Conservation (phyloP, 352 stramenopile genomes). For the Pythium sukuiense region DNA sequence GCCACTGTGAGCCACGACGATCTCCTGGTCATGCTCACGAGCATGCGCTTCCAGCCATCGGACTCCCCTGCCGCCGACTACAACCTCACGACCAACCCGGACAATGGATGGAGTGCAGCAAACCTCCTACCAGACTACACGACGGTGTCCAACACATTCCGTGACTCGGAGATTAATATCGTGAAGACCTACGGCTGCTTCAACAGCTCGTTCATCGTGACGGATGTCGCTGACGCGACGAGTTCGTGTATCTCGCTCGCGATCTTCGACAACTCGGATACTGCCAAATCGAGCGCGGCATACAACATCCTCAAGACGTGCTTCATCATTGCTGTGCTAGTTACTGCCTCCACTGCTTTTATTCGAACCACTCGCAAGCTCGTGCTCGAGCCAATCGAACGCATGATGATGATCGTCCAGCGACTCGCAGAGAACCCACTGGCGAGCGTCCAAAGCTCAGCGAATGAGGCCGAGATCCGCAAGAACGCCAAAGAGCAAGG, state of each 20-base stretch:
- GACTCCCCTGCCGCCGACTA: conserved; percentile 39
- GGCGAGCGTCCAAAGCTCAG: conserved; percentile 73
- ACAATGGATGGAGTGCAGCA: conserved; percentile 48
- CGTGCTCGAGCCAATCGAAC: conserved; percentile 89
- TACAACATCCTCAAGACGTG: conserved; percentile 89
- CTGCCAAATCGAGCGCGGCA: conserved; percentile 44
- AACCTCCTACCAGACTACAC: conserved; percentile 44
- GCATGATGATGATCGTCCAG: conserved; percentile 90
- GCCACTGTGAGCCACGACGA: conserved; percentile 48
- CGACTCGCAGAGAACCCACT: conserved; percentile 88
- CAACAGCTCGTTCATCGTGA: conserved; percentile 57
- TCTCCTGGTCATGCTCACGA: conserved; percentile 33
- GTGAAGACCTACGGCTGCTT: conserved; percentile 80
- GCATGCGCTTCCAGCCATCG: conserved; percentile 49
- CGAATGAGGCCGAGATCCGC: conserved; percentile 60
- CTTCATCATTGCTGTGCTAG: conserved; percentile 86
- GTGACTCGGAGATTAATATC: conserved; percentile 64
- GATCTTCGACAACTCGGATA: conserved; percentile 81
- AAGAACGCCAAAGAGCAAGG: conserved; percentile 80
- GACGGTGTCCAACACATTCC: conserved; percentile 41
- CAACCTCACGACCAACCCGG: conserved; percentile 58
- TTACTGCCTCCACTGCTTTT: conserved; percentile 78
- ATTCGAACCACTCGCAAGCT: conserved; percentile 81
- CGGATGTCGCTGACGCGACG: conserved; percentile 46
- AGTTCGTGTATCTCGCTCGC: conserved; percentile 72